Evolutionary conservation across 2,329 filamentous ascomycete genomes (phyloP), one percentile per base, ranked within the genome.

Genomic region (Monilinia aucupariae): DNA sequence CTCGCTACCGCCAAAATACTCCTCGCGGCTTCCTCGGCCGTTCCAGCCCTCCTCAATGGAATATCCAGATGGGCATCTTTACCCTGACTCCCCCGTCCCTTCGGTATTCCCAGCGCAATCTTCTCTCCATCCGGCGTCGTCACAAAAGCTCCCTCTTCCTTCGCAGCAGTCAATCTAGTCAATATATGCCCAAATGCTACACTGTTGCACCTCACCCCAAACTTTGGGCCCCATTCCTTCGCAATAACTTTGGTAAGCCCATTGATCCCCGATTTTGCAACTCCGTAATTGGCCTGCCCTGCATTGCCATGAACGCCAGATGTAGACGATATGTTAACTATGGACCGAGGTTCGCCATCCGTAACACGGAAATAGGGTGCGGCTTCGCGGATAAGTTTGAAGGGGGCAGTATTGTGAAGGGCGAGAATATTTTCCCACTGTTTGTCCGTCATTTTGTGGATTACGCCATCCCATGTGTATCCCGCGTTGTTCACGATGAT

Each of bases 401-500:
- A 96, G 13, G 92, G 92, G 2, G 89, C 91, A 15, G 90, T 94
- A 73, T 84, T 87, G 81, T 96, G 92, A 54, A 96, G 81, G 27
- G 87, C 85, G 37, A 96, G 78, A 74, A 96, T 96, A 58, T 88
- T 92, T 66, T 94, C 88, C 90, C 90, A 96, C 81, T 96, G 91
- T 78, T 90, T 90, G 79, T 96, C 90, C 20, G 87, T 89, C 81
- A 91, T 93, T 81, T 94, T 96, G 81, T 96, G 90, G 68, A 96
- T 91, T 47, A 96, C 91, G 8, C 88, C 92, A 75, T 96, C 92
- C 90, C 91, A 96, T 0, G 92, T 96, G 77, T 91, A 96, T 49
- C 91, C 91, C 0, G 91, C 92, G 74, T 96, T 96, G 77, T 96
- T 96, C 64, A 96, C 89, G 63, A 96, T 88, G 74, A 94, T 89